These are phyloP conservation scores for Acacia concinna DNA, from an alignment of 331 rosid genomes.

Conservation along the genomic window DNA sequence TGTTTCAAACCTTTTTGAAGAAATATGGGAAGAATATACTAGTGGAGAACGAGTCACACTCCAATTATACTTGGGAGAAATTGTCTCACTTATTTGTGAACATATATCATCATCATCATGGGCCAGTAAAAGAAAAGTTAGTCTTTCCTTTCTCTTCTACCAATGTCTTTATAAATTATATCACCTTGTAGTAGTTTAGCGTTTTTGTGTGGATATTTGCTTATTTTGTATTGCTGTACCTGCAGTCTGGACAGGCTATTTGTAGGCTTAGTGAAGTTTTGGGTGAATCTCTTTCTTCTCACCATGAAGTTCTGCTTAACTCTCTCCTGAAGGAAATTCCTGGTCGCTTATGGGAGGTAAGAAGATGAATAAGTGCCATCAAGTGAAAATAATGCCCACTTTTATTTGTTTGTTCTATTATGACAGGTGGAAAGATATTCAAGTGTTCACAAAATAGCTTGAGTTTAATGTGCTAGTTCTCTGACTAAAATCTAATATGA, in stretches of 20 bases:
- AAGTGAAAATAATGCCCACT: conserved; percentile 11
- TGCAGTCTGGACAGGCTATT: conserved; percentile 89
- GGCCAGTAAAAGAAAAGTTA: conserved; percentile 82
- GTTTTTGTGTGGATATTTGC: conserved; percentile 26
- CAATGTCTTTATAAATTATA: conserved; percentile 22
- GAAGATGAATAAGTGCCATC: conserved; percentile 18
- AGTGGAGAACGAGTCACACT: conserved; percentile 89
- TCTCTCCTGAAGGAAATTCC: conserved; percentile 87
- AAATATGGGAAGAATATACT: conserved; percentile 95
- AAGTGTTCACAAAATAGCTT: background rate
- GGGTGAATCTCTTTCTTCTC: conserved; percentile 81
- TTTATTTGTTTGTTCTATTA: conserved; percentile 1
- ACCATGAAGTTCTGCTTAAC: conserved; percentile 68
- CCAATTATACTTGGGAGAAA: conserved; percentile 76
- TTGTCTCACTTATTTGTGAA: conserved; percentile 74
- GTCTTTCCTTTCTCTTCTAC: conserved; percentile 29
- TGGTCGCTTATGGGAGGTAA: conserved; percentile 98
- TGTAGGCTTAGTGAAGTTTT: conserved; percentile 87
- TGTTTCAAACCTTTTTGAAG: conserved; percentile 79
- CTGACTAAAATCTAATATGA: conserved; percentile 14
- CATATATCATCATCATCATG: conserved; percentile 83
- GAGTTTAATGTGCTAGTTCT: conserved; percentile 20
- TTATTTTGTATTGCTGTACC: conserved; percentile 30
- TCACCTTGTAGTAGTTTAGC: conserved; percentile 11
- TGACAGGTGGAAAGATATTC: background rate